Base-by-base conservation (phyloP, 495 filamentous ascomycete species). In the Apiosordaria backusii region DNA sequence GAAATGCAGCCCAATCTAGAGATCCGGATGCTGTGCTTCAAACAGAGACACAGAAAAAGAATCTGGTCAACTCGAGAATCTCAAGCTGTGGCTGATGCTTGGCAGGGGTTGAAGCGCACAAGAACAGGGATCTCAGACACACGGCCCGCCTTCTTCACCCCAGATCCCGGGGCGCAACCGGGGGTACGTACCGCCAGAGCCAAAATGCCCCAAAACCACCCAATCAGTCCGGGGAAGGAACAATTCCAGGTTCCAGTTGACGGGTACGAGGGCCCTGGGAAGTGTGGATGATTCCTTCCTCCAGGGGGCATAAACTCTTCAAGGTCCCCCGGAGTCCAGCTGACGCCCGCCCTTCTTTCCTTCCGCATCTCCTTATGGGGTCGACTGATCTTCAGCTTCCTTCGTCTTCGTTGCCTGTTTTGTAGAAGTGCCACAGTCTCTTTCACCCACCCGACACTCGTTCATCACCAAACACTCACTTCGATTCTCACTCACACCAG, bases 391-490 rank as follows among this genome's bases (percentile, higher is more conserved):
- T 35, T 65, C 62, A 10, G 15, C 19, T 64, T 67, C 53, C 19
- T 15, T 55, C 58, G 40, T 23, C 25, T n/a, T 62, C 50, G 3
- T 19, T 18, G 59, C 24, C 27, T 68, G 40, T 19, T n/a, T n/a
- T n/a, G n/a, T n/a, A n/a, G n/a, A n/a, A n/a, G n/a, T n/a, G n/a
- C n/a, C n/a, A n/a, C n/a, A n/a, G n/a, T 55, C 5, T 35, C 54
- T 50, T 59, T 60, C 60, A 16, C 23, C 18, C 59, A 68, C n/a
- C n/a, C n/a, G n/a, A n/a, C 67, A 35, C 35, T 68, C 67, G 18
- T 65, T 68, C 27, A 27, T 50, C 50, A 40, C 24, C 10, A 16
- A 7, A 35, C 50, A 13, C 9, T 10, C 40, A 18, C 52, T 68
- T 65, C 63, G 35, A 65, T 68, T 68, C 52, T 45, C 26, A 53